Evolutionary conservation across 2,329 filamentous ascomycete genomes (phyloP).

Genomic region (Diaporthe australafricana): DNA sequence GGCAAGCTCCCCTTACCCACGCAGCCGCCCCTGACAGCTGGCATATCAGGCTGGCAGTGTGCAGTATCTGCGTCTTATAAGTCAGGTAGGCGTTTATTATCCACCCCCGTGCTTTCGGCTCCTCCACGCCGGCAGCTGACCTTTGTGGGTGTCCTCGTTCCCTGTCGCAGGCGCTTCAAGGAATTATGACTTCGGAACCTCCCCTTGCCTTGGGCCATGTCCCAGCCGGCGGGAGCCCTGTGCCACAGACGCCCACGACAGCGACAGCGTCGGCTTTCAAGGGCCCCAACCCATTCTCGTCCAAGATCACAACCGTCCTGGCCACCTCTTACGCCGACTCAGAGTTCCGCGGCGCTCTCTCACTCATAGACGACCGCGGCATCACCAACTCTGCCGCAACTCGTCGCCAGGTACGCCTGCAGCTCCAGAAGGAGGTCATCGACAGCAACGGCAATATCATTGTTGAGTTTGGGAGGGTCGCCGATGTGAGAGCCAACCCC

Average conservation of each 20-base stretch:
- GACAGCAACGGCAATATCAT: constrained; percentile 92
- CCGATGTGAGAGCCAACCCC: constrained; percentile 71
- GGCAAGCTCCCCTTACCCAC: constrained; percentile 5
- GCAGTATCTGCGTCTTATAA: neutral
- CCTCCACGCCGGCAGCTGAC: neutral
- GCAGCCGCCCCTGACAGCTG: neutral
- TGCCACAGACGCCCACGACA: constrained; percentile 48
- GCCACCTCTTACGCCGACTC: constrained; percentile 93
- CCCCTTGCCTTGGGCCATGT: constrained; percentile 39
- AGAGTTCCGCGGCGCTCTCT: constrained; percentile 88
- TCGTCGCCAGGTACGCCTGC: constrained; percentile 81
- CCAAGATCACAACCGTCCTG: constrained; percentile 85
- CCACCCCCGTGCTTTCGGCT: neutral
- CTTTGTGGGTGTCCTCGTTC: neutral
- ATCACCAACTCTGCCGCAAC: constrained; percentile 81
- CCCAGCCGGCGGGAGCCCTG: constrained; percentile 40
- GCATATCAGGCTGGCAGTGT: neutral
- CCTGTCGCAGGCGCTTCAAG: constrained; percentile 3
- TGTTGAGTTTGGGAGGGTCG: constrained; percentile 87
- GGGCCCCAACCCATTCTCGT: constrained; percentile 75
- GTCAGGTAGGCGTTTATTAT: neutral
- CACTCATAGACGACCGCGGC: constrained; percentile 78
- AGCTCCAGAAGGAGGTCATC: constrained; percentile 92
- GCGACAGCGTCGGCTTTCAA: constrained; percentile 50
- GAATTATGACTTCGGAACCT: constrained; percentile 36